These are phyloP conservation scores for Sphaerosporella brunnea DNA, from an alignment of 495 filamentous ascomycete genomes.

Conservation along the genomic window DNA sequence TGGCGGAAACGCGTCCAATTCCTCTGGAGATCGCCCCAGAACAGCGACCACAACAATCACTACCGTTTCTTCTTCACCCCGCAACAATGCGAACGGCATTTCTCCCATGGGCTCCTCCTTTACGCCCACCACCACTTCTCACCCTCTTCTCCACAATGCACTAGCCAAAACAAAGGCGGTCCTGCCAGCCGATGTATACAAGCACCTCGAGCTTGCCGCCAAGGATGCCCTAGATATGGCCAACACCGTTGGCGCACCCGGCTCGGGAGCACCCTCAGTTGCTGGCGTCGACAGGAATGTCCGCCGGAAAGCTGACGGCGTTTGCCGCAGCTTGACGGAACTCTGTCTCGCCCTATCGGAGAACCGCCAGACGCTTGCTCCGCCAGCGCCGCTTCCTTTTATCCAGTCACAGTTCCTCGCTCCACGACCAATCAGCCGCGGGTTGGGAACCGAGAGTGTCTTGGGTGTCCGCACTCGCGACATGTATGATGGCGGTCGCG, in stretches of 20 bases:
- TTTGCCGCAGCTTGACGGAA: constrained; percentile 85
- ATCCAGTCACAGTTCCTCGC: constrained; percentile 16
- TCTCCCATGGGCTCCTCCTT: constrained; percentile 26
- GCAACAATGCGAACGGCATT: constrained; percentile 34
- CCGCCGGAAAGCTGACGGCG: constrained; percentile 73
- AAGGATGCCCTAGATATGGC: constrained; percentile 63
- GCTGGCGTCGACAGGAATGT: constrained; percentile 55
- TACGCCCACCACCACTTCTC: constrained; percentile 31
- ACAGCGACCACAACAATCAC: constrained; percentile 91
- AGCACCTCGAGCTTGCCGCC: constrained; percentile 63
- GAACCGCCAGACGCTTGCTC: constrained; percentile 14
- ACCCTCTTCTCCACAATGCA: constrained; percentile 66
- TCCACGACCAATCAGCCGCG: constrained; percentile 18
- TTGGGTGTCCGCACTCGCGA: constrained; percentile 6
- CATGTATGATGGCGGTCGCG: constrained; percentile 8
- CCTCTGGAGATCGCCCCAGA: constrained; percentile 60
- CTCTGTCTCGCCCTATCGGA: constrained; percentile 73
- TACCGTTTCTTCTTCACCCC: constrained; percentile 72
- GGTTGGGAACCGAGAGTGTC: constrained; percentile 11
- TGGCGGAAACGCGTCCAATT: constrained; percentile 44
- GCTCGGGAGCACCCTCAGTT: constrained; percentile 41
- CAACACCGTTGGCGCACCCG: constrained; percentile 49
- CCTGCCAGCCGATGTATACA: constrained; percentile 53
- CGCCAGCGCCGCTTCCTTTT: constrained; percentile 26
- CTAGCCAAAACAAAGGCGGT: constrained; percentile 54